These are phyloP conservation scores for Fraxinus excelsior DNA, from an alignment of 257 asterid genomes.

Conservation along the genomic window DNA sequence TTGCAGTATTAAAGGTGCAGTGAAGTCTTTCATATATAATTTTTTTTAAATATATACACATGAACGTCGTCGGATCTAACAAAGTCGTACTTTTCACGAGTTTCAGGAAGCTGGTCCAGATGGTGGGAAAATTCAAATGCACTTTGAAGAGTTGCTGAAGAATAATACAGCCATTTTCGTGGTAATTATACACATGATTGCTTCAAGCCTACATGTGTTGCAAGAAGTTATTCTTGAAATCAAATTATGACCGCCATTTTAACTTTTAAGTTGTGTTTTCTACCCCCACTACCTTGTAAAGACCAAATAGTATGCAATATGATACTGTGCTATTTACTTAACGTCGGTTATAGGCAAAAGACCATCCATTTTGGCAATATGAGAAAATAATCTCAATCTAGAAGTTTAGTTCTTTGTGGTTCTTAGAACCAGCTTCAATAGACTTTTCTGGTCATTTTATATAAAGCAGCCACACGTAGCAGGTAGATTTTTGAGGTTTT, in stretches of 20 bases:
- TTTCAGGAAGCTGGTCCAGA: conserved; percentile 98
- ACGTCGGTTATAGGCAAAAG: neutral
- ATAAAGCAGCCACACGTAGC: neutral
- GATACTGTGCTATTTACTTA: neutral
- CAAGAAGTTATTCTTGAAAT: conserved; percentile 10
- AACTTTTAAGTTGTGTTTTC: conserved; percentile 11
- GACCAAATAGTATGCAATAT: neutral
- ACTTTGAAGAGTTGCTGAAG: conserved; percentile 90
- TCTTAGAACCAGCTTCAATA: neutral
- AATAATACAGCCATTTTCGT: conserved; percentile 78
- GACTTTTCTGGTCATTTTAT: neutral
- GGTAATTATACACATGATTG: conserved; percentile 45
- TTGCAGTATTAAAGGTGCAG: conserved; percentile 88
- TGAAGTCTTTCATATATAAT: neutral
- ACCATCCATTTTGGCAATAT: neutral
- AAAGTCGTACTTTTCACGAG: conserved; percentile 9
- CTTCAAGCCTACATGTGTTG: conserved; percentile 20
- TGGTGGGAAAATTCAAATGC: conserved; percentile 86
- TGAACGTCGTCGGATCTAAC: neutral
- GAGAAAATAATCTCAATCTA: neutral
- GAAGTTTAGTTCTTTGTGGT: neutral
- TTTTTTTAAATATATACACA: neutral
- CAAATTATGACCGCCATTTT: conserved; percentile 9
- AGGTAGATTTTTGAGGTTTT: neutral
- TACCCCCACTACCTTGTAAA: neutral